Base-by-base conservation (phyloP, 2,329 filamentous ascomycete species). In the Lasiodiplodia hormozganensis region DNA sequence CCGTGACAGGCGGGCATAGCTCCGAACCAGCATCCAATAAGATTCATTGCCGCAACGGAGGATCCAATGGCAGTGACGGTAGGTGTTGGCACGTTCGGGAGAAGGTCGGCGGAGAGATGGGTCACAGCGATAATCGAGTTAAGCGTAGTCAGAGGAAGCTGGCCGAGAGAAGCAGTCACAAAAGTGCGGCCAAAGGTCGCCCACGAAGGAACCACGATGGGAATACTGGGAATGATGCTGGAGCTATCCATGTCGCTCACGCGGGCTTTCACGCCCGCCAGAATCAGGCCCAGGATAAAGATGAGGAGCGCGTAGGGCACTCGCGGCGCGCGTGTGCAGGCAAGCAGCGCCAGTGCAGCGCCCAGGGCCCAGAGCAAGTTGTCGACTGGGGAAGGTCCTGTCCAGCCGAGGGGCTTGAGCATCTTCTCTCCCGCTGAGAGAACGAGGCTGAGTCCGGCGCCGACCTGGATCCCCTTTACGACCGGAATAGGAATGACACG, bases 1-100 rank as follows among this genome's bases (percentile, higher is more conserved):
- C 95, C 95, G 77, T 98, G 96, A 76, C 96, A 98, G 4, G 96
- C 89, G 3, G 95, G 96, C 96, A 97, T 98, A 5, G 91, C 92
- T 58, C 94, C 94, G 74, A 97, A 96, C 92, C 93, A 97, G 74
- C 92, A 94, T 18, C 92, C 91, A 1, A 91, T 78, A 3, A 97
- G 82, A 76, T 98, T 98, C 88, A 97, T 96, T 2, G 84, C 74
- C 0, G 90, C 90, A 4, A 98, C 92, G 67, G 93, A 97, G 69
- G 94, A 78, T 1, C 94, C 95, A 36, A 98, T 84, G 0, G 89
- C 85, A 0, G 93, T 95, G 6, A 93, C 90, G 0, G 76, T 67
- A 1, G 81, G 78, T 51, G 77, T 80, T 7, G 87, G 86, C 3
- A 91, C 80, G 1, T 87, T 81, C 0, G 94, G 93, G 3, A 97